phyloP scores from a whole-genome alignment of 2,329 filamentous ascomycete species.

The Trichoderma gracile region DNA sequence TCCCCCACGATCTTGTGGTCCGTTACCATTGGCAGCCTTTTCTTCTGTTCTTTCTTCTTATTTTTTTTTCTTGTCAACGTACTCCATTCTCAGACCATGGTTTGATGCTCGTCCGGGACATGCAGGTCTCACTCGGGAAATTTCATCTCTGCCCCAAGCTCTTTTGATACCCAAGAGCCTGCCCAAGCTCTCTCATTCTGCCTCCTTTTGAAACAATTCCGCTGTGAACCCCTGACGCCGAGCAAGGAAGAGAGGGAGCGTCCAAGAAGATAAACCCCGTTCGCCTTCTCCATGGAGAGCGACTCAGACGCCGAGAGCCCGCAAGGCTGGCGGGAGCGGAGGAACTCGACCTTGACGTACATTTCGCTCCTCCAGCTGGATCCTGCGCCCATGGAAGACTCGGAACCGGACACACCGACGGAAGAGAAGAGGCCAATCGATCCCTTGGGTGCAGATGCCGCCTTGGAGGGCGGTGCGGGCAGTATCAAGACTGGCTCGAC shows the following conservation, averaged over 20 bases:
- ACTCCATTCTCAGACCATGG: not conserved
- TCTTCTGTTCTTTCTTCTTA: constrained; percentile 6
- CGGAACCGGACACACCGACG: constrained; percentile 44
- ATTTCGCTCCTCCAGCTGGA: constrained; percentile 75
- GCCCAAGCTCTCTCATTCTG: not conserved
- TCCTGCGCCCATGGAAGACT: constrained; percentile 71
- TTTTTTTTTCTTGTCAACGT: constrained; percentile 10
- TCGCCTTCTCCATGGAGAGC: constrained; percentile 16
- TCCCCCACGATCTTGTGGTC: not conserved
- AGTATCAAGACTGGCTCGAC: constrained; percentile 47
- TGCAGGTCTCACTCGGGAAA: constrained; percentile 16
- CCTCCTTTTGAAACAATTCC: not conserved
- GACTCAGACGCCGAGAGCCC: constrained; percentile 22
- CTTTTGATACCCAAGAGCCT: not conserved
- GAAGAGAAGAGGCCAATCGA: constrained; percentile 21
- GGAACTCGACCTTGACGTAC: constrained; percentile 55
- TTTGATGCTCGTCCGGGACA: constrained; percentile 8
- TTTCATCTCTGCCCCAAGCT: constrained; percentile 2
- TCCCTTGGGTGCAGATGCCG: constrained; percentile 34
- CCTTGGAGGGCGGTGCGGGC: constrained; percentile 35
- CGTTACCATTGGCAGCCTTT: constrained; percentile 4
- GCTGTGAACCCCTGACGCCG: not conserved
- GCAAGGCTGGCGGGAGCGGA: constrained; percentile 32
- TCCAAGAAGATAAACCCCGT: not conserved
- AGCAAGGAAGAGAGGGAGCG: not conserved